Evolutionary conservation across 345 rosid genomes (phyloP).

Genomic region (Acer negundo): DNA sequence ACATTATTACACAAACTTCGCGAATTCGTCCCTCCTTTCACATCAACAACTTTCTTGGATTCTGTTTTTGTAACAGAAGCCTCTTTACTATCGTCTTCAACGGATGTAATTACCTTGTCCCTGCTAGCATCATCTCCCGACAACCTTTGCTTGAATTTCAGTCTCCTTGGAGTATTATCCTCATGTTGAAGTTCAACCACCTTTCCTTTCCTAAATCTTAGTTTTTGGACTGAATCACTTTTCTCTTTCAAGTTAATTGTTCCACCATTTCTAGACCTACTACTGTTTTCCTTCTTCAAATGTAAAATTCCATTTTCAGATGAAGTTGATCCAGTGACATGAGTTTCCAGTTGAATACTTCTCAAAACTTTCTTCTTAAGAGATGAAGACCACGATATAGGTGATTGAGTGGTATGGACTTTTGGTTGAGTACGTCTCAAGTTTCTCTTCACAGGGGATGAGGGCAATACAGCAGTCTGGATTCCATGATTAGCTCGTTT

Average conservation of each 20-base stretch:
- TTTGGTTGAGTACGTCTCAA: slow-evolving; percentile 15
- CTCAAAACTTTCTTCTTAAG: not conserved
- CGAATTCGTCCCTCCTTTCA: slow-evolving; percentile 44
- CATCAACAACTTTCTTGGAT: slow-evolving; percentile 40
- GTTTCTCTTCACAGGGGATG: slow-evolving; percentile 17
- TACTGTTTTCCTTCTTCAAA: slow-evolving; percentile 12
- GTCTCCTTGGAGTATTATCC: slow-evolving; percentile 45
- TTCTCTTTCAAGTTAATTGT: slow-evolving; percentile 27
- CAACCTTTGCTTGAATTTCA: slow-evolving; percentile 50
- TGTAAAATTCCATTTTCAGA: slow-evolving; percentile 3
- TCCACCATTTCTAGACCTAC: slow-evolving; percentile 29
- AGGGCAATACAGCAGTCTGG: slow-evolving; percentile 13
- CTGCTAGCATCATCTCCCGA: slow-evolving; percentile 30
- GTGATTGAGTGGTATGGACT: not conserved
- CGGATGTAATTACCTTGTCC: slow-evolving; percentile 19
- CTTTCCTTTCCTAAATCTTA: slow-evolving; percentile 60
- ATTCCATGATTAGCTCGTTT: slow-evolving; percentile 24
- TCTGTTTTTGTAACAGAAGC: slow-evolving; percentile 25
- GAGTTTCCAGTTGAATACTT: not conserved
- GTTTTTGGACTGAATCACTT: slow-evolving; percentile 20
- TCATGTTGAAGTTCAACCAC: slow-evolving; percentile 47
- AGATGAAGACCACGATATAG: slow-evolving; percentile 20
- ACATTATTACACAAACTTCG: slow-evolving; percentile 61
- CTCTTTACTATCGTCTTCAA: slow-evolving; percentile 13
- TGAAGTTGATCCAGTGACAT: not conserved